Evolutionary conservation across 371 early-diverging fungal species (phyloP).

Genomic region (Circinella minor): DNA sequence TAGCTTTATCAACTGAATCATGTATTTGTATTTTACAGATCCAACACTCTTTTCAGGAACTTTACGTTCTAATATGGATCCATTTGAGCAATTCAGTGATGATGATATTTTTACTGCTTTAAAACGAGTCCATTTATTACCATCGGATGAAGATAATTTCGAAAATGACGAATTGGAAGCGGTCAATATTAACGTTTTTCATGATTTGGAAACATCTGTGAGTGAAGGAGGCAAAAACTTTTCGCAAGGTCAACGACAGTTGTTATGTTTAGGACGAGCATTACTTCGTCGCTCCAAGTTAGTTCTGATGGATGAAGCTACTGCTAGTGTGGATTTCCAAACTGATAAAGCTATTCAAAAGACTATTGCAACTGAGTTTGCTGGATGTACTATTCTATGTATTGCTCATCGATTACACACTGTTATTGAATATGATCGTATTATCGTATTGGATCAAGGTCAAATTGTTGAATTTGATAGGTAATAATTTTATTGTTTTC

Average conservation of each 20-base stretch:
- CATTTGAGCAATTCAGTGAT: conserved; percentile 65
- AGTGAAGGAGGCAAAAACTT: conserved; percentile 78
- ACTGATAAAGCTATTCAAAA: conserved; percentile 73
- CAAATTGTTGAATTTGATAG: conserved; percentile 69
- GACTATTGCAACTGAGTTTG: conserved; percentile 67
- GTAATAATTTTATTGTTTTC: conserved; percentile 16
- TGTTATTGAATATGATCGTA: conserved; percentile 82
- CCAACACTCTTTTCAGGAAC: conserved; percentile 72
- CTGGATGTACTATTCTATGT: conserved; percentile 72
- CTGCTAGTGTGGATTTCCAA: conserved; percentile 76
- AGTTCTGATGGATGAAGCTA: conserved; percentile 76
- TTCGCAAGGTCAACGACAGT: conserved; percentile 84
- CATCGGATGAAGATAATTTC: conserved; percentile 21
- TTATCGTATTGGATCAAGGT: conserved; percentile 83
- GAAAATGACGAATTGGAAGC: conserved; percentile 32
- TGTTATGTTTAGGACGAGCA: conserved; percentile 83
- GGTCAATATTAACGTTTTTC: conserved; percentile 52
- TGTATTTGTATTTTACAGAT: conserved; percentile 27
- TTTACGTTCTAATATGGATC: conserved; percentile 70
- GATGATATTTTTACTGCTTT: conserved; percentile 71
- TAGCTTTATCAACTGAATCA: too few relatives aligned
- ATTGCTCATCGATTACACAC: conserved; percentile 87
- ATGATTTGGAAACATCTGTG: conserved; percentile 42
- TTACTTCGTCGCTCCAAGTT: conserved; percentile 56
- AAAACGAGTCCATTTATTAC: conserved; percentile 57